phyloP scores from a whole-genome alignment of 805 yeast genomes.

The Teunomyces atbi region DNA sequence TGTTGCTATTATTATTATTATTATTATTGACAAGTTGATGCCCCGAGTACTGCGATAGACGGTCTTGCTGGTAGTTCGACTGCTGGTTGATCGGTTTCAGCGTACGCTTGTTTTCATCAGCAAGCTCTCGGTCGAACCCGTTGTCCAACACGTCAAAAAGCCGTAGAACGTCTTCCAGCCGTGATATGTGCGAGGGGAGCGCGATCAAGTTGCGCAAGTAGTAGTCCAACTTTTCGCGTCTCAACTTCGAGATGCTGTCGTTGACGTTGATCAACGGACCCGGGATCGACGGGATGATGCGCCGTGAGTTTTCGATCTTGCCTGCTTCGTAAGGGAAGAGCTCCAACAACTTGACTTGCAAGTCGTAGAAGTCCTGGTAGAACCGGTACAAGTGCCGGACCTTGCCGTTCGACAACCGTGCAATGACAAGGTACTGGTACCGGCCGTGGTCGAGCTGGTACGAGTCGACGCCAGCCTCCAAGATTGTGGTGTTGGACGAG shows the following conservation, averaged over 20 bases:
- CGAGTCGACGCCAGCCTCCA: slow-evolving; percentile 74
- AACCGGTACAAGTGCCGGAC: slow-evolving; percentile 74
- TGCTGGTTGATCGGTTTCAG: slow-evolving; percentile 39
- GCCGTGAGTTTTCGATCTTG: slow-evolving; percentile 66
- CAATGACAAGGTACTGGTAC: slow-evolving; percentile 81
- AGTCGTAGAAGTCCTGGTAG: slow-evolving; percentile 94
- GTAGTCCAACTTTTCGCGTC: slow-evolving; percentile 53
- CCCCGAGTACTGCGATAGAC: slow-evolving; percentile 49
- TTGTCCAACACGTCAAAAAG: slow-evolving; percentile 65
- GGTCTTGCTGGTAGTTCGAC: slow-evolving; percentile 48
- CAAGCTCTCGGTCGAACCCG: slow-evolving; percentile 57
- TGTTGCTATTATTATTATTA: slow-evolving; percentile 21
- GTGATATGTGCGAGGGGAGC: slow-evolving; percentile 75
- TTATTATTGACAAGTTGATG: slow-evolving; percentile 13
- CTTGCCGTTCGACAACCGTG: slow-evolving; percentile 65
- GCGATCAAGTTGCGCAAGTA: slow-evolving; percentile 57
- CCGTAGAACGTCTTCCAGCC: slow-evolving; percentile 62
- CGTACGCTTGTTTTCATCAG: slow-evolving; percentile 14
- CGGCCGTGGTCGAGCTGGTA: slow-evolving; percentile 81
- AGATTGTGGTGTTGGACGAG: slow-evolving; percentile 36
- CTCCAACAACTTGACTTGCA: slow-evolving; percentile 80
- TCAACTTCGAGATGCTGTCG: slow-evolving; percentile 58
- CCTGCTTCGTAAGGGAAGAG: slow-evolving; percentile 93
- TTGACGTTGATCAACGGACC: slow-evolving; percentile 93
- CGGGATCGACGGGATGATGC: slow-evolving; percentile 91